phyloP scores from a whole-genome alignment of 73 alveolate genomes.

The Paramecium octaurelia region DNA sequence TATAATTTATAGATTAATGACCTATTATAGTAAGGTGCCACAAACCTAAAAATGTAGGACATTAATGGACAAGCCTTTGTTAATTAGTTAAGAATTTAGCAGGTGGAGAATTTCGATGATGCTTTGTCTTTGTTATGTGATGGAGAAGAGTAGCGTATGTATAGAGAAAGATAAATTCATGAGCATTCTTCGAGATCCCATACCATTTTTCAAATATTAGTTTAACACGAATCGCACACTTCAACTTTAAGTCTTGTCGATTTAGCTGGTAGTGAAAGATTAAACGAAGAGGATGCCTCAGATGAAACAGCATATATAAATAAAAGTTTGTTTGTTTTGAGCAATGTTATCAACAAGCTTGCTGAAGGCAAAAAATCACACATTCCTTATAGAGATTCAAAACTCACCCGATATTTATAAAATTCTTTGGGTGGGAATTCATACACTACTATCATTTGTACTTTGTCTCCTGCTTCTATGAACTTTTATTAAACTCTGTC shows the following conservation, averaged over 20 bases:
- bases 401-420: conserved; percentile 85
- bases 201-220: conserved; percentile 82
- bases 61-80: conserved; percentile 70
- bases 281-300: conserved; percentile 73
- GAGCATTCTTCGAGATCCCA: conserved; percentile 94
- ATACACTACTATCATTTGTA: conserved; percentile 89
- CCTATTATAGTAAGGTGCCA: conserved; percentile 69
- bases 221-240: conserved; percentile 27
- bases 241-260: conserved; percentile 86
- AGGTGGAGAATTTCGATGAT: conserved; percentile 79
- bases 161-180: conserved; percentile 87
- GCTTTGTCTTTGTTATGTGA: conserved; percentile 76
- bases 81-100: conserved; percentile 78
- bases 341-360: conserved; percentile 86
- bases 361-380: conserved; percentile 78
- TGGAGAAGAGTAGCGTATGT: conserved; percentile 91
- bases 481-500: conserved; percentile 89
- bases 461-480: conserved; percentile 92
- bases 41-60: conserved; percentile 28
- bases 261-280: conserved; percentile 97
- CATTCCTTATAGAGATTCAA: conserved; percentile 87
- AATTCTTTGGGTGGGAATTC: conserved; percentile 95
- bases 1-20: conserved; percentile 61
- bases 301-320: conserved; percentile 93
- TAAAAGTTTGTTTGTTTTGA: conserved; percentile 86